These are phyloP conservation scores for Begonia peltatifolia DNA, from an alignment of 306 rosid genomes.

Conservation along the genomic window DNA sequence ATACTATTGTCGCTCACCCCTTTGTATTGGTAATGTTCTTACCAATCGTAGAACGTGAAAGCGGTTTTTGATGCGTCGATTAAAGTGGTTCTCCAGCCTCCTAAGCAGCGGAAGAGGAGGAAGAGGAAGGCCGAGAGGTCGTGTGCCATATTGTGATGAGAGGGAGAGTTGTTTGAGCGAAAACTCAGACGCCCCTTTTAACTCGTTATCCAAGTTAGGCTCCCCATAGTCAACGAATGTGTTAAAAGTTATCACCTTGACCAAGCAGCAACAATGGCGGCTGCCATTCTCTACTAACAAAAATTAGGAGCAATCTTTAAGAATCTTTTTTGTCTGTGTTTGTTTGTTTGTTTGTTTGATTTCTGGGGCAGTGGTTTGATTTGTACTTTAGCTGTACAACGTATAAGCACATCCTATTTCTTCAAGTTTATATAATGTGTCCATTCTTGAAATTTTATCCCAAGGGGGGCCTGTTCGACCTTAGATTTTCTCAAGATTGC, in stretches of 20 bases:
- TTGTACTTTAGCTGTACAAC: neutral
- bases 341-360: neutral
- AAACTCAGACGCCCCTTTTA: neutral
- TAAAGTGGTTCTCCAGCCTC: conserved; percentile 92
- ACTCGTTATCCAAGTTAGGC: neutral
- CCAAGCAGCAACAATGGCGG: neutral
- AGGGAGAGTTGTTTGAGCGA: neutral
- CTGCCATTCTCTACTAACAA: neutral
- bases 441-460: no score
- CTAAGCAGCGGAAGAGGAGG: conserved; percentile 66
- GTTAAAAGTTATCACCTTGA: neutral
- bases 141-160: conserved; percentile 69
- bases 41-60: conserved; percentile 67
- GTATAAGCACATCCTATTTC: neutral
- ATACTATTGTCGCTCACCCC: neutral
- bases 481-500: no score
- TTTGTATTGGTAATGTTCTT: neutral
- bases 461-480: no score
- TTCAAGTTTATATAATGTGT: neutral
- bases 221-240: no score
- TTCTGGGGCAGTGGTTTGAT: neutral
- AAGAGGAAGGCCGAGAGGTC: conserved; percentile 64
- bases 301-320: neutral
- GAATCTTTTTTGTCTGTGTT: neutral
- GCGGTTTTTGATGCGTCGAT: conserved; percentile 92